Base-by-base conservation (phyloP, 2,329 filamentous ascomycete genomes). In the Fusarium sp. region DNA sequence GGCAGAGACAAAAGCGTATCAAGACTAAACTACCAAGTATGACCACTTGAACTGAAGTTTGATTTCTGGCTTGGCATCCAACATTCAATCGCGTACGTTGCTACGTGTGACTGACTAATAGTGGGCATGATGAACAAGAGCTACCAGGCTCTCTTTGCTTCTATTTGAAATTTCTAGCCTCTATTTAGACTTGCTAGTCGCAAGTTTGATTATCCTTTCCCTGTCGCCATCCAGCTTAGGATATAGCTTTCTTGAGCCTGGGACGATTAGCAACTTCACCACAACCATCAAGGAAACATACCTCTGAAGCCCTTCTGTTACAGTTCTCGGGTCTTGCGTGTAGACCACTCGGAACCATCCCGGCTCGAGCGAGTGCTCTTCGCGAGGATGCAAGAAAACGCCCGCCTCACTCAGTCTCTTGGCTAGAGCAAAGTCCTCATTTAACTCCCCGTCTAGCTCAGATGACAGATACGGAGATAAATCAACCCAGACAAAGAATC, bases 261-360 rank as follows among this genome's bases (percentile, higher is more conserved):
- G 15, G 10, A 56, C 8, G 24, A 36, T 72, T 53, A 71, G 65
- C 11, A 40, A 38, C 22, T 14, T 13, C 15, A 34, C 20, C 10
- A 18, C 20, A 13, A 5, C n/a, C 18, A 14, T 20, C 20, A 15
- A 46, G 43, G 39, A 11, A 54, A 65, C 73, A 18, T 45, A 80
- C 79, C 79, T 77, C 20, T 39, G 74, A 33, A 84, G 69, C 0
- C 81, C 82, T 66, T 83, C 78, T 2, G 71, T 73, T 4, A 84
- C 71, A 5, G 72, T 74, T 10, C 54, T 66, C 33, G 77, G 70
- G 8, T 80, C 74, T n/a, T 82, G 81, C 4, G 80, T 82, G 59
- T 85, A 89, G 1, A 89, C 83, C 18, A 89, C 46, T 4, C 87
- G 76, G 64, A 88, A 89, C 81, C 83, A 86, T 0, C 87, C 87